Evolutionary conservation across 306 rosid genomes (phyloP).

Genomic region (Prunus campanulata): DNA sequence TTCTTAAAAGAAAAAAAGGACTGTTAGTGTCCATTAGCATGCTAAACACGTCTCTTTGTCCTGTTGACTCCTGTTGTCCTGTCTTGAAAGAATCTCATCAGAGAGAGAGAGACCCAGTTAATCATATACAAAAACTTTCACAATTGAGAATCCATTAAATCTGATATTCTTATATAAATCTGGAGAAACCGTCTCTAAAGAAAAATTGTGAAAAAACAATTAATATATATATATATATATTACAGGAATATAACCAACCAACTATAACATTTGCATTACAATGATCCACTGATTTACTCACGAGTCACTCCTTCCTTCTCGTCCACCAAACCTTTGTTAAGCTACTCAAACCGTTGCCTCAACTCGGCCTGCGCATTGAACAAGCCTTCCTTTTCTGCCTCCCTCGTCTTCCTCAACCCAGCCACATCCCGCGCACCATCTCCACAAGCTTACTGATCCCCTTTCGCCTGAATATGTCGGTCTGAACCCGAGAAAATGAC

Average conservation of each 20-base stretch:
- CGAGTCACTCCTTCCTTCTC: conserved; percentile 49
- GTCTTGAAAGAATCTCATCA: too few relatives aligned
- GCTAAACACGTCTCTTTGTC: too few relatives aligned
- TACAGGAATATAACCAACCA: conserved; percentile 19
- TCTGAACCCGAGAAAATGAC: conserved; percentile 30
- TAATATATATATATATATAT: neutral
- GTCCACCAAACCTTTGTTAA: conserved; percentile 56
- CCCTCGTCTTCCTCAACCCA: conserved; percentile 54
- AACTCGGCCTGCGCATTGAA: conserved; percentile 56
- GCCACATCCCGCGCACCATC: conserved; percentile 56
- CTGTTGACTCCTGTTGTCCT: too few relatives aligned
- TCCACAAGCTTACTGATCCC: conserved; percentile 79
- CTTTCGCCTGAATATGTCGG: conserved; percentile 61
- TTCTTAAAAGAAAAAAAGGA: too few relatives aligned
- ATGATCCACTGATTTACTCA: conserved; percentile 24
- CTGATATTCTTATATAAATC: too few relatives aligned
- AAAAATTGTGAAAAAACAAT: too few relatives aligned
- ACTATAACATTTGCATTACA: neutral
- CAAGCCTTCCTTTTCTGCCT: conserved; percentile 73
- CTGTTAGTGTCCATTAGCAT: too few relatives aligned
- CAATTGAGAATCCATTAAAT: too few relatives aligned
- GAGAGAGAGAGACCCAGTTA: too few relatives aligned
- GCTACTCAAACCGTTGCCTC: conserved; percentile 58
- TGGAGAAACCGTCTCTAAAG: too few relatives aligned
- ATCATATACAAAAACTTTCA: too few relatives aligned